These are phyloP conservation scores for Mortierella claussenii DNA, from an alignment of 192 early-diverging fungal genomes.

Conservation along the genomic window DNA sequence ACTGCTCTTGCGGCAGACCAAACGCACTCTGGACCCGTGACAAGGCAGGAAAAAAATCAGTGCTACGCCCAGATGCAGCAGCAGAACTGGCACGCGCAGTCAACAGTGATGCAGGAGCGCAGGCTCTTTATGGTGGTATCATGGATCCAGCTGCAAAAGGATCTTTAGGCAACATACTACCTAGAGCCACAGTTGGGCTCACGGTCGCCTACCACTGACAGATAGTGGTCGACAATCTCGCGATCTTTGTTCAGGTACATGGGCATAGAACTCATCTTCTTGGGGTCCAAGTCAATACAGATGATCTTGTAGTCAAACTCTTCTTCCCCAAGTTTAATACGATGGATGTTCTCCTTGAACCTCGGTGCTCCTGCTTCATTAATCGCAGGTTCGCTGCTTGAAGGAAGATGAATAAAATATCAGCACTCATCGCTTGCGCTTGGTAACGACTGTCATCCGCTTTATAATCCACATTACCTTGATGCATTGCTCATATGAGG, in stretches of 20 bases:
- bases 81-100: too few species aligned
- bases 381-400: too few species aligned
- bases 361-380: too few species aligned
- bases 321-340: slow-evolving; percentile 12
- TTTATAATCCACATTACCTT: slow-evolving; percentile 24
- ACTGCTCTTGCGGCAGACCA: neutral
- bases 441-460: too few species aligned
- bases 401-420: neutral
- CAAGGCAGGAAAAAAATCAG: too few species aligned
- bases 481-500: neutral
- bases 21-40: slow-evolving; percentile 26
- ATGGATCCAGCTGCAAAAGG: too few species aligned
- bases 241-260: slow-evolving; percentile 63
- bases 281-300: slow-evolving; percentile 80
- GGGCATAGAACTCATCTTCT: slow-evolving; percentile 67
- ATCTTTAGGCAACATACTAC: neutral
- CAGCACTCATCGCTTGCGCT: too few species aligned
- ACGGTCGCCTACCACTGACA: slow-evolving; percentile 18
- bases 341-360: slow-evolving; percentile 8
- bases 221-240: slow-evolving; percentile 62
- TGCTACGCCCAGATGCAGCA: too few species aligned
- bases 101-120: too few species aligned
- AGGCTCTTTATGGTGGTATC: too few species aligned
- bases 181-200: slow-evolving; percentile 20
- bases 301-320: slow-evolving; percentile 59